Evolutionary conservation across 2,329 filamentous ascomycete species (phyloP).

Genomic region (Sphaerulina vaccinii): DNA sequence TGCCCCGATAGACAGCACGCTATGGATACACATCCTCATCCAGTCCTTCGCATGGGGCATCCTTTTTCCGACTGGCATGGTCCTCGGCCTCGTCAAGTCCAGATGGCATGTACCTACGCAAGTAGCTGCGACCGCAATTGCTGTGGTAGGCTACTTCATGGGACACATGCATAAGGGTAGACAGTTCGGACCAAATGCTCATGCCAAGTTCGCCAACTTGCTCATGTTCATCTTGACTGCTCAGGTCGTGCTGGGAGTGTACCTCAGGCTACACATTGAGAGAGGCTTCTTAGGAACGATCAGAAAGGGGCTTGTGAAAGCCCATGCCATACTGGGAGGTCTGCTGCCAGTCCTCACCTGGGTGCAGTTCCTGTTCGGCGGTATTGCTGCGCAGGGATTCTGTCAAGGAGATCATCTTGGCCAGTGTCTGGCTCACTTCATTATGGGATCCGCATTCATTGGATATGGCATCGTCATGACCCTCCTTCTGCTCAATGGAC

Average conservation of each 20-base stretch:
- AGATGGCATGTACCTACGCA: conserved; percentile 94
- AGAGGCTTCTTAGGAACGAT: conserved; percentile 78
- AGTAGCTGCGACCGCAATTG: conserved; percentile 69
- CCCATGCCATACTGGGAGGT: conserved; percentile 82
- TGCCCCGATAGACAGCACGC: conserved; percentile 76
- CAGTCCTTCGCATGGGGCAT: conserved; percentile 87
- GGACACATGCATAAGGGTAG: conserved; percentile 88
- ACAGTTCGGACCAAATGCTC: conserved; percentile 78
- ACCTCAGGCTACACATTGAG: conserved; percentile 85
- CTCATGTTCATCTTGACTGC: conserved; percentile 75
- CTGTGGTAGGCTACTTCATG: conserved; percentile 82
- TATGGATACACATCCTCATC: conserved; percentile 93
- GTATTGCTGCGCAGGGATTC: conserved; percentile 87
- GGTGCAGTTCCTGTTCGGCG: conserved; percentile 94
- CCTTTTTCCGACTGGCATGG: conserved; percentile 92
- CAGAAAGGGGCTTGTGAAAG: conserved; percentile 64
- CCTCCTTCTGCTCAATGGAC: conserved; percentile 82
- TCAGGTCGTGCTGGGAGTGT: conserved; percentile 79
- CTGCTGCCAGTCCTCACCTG: conserved; percentile 81
- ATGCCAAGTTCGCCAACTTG: conserved; percentile 74
- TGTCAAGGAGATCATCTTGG: conserved; percentile 88
- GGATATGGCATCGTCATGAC: conserved; percentile 87
- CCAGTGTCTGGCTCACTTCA: conserved; percentile 94
- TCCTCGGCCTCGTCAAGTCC: conserved; percentile 83
- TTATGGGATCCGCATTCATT: conserved; percentile 97